phyloP scores from a whole-genome alignment of 257 asterid species.

The Fraxinus cuspidata region DNA sequence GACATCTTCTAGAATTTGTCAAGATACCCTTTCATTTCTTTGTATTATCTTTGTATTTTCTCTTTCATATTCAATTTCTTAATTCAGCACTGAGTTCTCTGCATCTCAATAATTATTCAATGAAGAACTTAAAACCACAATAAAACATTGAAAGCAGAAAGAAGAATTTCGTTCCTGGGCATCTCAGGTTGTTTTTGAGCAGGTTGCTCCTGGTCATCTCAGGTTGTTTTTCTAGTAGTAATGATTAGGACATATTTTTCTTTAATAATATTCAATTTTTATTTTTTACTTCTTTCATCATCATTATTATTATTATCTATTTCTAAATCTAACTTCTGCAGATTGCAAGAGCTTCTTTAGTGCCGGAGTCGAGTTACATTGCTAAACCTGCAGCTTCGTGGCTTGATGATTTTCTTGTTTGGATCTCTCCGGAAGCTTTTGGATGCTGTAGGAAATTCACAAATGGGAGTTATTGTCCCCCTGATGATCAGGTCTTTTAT shows the following conservation, averaged over 20 bases:
- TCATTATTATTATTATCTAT: neutral
- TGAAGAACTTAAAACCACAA: too few relatives aligned
- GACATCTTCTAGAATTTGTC: too few relatives aligned
- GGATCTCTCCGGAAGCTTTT: constrained; percentile 97
- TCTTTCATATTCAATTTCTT: too few relatives aligned
- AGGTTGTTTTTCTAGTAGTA: neutral
- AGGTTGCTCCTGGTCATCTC: neutral
- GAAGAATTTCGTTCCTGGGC: neutral
- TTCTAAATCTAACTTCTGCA: constrained; percentile 40
- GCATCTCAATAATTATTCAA: too few relatives aligned
- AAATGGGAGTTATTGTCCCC: constrained; percentile 87
- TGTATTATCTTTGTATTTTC: too few relatives aligned
- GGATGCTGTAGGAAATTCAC: constrained; percentile 96
- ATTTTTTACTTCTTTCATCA: neutral
- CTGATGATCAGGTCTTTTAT: constrained; percentile 80
- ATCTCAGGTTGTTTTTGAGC: neutral
- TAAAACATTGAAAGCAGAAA: too few relatives aligned
- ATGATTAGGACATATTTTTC: neutral
- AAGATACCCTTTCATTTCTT: too few relatives aligned
- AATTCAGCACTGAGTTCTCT: too few relatives aligned
- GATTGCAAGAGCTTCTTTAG: constrained; percentile 90
- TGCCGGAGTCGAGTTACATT: constrained; percentile 86
- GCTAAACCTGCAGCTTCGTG: constrained; percentile 99
- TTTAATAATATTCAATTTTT: neutral
- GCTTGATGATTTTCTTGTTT: constrained; percentile 98